Conservation (phyloP, 2,329 filamentous ascomycete species). For the Ramularia endophylla region DNA sequence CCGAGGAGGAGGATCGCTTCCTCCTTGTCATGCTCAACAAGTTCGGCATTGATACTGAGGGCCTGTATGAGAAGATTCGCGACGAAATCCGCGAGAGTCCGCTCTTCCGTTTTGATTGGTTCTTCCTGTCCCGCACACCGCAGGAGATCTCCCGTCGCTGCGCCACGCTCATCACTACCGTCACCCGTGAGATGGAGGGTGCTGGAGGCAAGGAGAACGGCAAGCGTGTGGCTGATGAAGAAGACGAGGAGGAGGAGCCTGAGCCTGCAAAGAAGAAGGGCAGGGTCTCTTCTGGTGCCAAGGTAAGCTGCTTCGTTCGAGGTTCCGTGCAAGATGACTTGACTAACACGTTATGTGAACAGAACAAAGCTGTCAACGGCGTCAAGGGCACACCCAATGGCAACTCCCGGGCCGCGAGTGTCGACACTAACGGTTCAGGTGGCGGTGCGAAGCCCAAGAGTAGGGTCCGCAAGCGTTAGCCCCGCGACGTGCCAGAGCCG, state of each 20-base stretch:
- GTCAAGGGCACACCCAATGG: conserved; percentile 75
- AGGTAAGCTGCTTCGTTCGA: conserved; percentile 52
- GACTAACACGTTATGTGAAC: conserved; percentile 13
- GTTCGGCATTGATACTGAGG: conserved; percentile 85
- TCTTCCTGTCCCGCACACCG: conserved; percentile 91
- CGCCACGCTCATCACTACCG: conserved; percentile 87
- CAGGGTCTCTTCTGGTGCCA: conserved; percentile 64
- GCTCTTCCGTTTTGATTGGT: conserved; percentile 98
- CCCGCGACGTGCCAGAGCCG: too few species aligned
- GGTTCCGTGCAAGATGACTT: background rate
- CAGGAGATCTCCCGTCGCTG: conserved; percentile 89
- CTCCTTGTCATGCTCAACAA: conserved; percentile 88
- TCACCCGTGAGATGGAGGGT: conserved; percentile 87
- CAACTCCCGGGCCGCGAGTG: conserved; percentile 81
- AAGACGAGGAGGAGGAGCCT: conserved; percentile 68
- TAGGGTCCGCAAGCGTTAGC: conserved; percentile 36
- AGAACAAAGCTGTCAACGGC: conserved; percentile 93
- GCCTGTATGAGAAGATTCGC: conserved; percentile 88
- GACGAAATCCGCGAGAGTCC: conserved; percentile 94
- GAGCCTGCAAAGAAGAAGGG: conserved; percentile 87
- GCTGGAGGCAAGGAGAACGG: conserved; percentile 54
- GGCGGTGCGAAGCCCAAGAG: conserved; percentile 38
- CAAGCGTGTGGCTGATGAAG: conserved; percentile 72
- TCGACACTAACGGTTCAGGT: conserved; percentile 65
- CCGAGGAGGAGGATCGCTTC: conserved; percentile 96